Conservation (phyloP, 352 stramenopile genomes). For the Pythium graminicola region DNA sequence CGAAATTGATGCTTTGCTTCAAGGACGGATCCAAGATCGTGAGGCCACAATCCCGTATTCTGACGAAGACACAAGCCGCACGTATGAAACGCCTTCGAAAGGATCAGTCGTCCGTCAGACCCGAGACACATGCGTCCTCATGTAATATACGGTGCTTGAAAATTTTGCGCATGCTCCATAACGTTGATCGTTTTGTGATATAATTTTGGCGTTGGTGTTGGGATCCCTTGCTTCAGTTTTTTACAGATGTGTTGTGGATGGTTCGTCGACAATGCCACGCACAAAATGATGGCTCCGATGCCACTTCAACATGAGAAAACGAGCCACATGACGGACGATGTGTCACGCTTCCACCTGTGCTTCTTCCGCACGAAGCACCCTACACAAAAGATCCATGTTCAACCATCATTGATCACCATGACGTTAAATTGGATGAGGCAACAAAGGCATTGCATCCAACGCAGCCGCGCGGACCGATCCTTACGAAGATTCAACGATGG, state of each 20-base stretch:
- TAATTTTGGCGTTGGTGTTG: too few species aligned
- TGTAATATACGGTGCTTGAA: too few species aligned
- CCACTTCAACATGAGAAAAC: conserved; percentile 22
- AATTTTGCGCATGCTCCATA: too few species aligned
- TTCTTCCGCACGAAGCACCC: not conserved
- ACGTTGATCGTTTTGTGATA: too few species aligned
- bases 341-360: not conserved
- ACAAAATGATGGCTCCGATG: not conserved
- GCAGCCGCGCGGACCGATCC: too few species aligned
- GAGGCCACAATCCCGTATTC: conserved; percentile 6
- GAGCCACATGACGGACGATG: not conserved
- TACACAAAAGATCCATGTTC: too few species aligned
- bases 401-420: too few species aligned
- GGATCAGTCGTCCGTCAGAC: too few species aligned
- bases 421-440: too few species aligned
- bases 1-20: conserved; percentile 52
- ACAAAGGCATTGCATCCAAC: too few species aligned
- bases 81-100: not conserved
- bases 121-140: not conserved
- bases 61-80: not conserved
- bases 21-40: conserved; percentile 17
- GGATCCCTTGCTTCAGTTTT: not conserved
- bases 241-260: too few species aligned
- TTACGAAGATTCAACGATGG: too few species aligned
- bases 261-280: conserved; percentile 4